Evolutionary conservation across 1,284 basidiomycete genomes (phyloP).

Genomic region (Cutaneotrichosporon sp.): DNA sequence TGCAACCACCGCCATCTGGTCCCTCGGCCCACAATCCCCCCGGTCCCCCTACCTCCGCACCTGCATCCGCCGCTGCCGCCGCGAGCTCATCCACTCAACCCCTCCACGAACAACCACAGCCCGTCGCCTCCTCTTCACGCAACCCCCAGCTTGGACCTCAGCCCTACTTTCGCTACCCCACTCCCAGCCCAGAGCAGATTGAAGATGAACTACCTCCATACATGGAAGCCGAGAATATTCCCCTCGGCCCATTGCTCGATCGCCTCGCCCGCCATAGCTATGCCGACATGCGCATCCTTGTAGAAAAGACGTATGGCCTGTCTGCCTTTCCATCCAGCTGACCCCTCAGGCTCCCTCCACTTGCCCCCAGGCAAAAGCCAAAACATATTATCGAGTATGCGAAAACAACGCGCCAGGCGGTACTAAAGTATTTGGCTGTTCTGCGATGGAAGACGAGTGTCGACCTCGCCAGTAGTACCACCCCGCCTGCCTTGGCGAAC

Average conservation of each 20-base stretch:
- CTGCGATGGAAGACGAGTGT: conserved; percentile 43
- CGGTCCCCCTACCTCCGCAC: background rate
- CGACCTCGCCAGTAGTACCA: conserved; percentile 23
- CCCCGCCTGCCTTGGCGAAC: background rate
- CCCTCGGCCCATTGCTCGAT: conserved; percentile 34
- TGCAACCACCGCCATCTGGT: background rate
- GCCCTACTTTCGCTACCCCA: conserved; percentile 41
- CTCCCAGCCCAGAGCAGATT: conserved; percentile 33
- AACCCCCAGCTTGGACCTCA: conserved; percentile 41
- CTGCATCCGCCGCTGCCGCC: too few relatives aligned
- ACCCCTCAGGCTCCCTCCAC: conserved; percentile 18
- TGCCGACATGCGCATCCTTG: conserved; percentile 30
- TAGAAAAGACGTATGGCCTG: conserved; percentile 32
- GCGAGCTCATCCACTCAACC: background rate
- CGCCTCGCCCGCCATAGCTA: conserved; percentile 34
- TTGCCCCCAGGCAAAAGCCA: conserved; percentile 29
- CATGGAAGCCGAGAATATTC: conserved; percentile 37
- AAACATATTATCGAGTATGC: conserved; percentile 42
- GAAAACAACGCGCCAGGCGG: conserved; percentile 37
- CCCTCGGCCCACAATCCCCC: too few relatives aligned
- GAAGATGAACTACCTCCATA: conserved; percentile 43
- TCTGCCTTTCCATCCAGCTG: background rate
- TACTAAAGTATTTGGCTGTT: conserved; percentile 44
- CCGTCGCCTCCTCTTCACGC: conserved; percentile 14
- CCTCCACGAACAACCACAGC: conserved; percentile 15